phyloP scores from a whole-genome alignment of 1,284 basidiomycete species.

The Xanthoconium separans region DNA sequence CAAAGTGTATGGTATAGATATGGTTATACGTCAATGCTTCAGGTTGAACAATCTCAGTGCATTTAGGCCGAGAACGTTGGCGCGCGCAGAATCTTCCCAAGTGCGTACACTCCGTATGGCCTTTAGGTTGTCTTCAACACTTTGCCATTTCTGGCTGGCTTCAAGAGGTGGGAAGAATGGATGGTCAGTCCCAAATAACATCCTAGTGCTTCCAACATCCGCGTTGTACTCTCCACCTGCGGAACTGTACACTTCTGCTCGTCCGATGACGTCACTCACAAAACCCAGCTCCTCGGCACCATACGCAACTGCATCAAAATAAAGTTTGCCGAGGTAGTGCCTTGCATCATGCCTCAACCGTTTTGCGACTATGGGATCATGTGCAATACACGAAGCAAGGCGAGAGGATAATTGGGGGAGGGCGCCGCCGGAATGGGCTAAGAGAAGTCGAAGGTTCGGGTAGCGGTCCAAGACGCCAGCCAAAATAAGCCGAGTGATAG shows the following conservation, averaged over 20 bases:
- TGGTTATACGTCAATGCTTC: conserved; percentile 18
- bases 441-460: conserved; percentile 69
- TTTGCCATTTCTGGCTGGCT: conserved; percentile 72
- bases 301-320: conserved; percentile 82
- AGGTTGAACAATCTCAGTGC: conserved; percentile 67
- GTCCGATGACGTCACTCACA: conserved; percentile 65
- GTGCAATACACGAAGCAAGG: conserved; percentile 78
- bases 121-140: conserved; percentile 79
- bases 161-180: conserved; percentile 86
- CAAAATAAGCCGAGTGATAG: conserved; percentile 76
- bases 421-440: conserved; percentile 84
- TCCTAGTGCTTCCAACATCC: conserved; percentile 49
- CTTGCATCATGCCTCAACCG: conserved; percentile 81
- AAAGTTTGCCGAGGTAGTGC: conserved; percentile 77
- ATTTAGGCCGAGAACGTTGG: conserved; percentile 67
- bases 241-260: conserved; percentile 51
- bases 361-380: conserved; percentile 75
- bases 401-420: conserved; percentile 80
- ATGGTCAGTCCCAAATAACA: conserved; percentile 87
- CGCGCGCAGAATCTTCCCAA: conserved; percentile 53
- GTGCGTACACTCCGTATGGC: conserved; percentile 62
- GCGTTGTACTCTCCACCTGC: conserved; percentile 35
- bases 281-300: conserved; percentile 81
- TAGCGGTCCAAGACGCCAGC: conserved; percentile 78
- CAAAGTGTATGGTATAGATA: conserved; percentile 30